Conservation (phyloP, 2,329 filamentous ascomycete species). For the Mycosphaerella sp. region DNA sequence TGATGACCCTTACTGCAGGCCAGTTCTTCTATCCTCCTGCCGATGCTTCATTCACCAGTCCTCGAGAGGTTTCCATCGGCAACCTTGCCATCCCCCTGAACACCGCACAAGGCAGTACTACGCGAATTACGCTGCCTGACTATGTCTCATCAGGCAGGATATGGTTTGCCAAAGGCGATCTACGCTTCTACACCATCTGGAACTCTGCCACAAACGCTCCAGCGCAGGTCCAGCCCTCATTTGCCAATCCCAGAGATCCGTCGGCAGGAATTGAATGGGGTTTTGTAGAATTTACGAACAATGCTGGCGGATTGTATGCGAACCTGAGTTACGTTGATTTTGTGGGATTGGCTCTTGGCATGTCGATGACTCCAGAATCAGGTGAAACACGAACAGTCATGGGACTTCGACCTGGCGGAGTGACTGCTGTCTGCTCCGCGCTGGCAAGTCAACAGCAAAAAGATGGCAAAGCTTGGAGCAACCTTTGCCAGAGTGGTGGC, state of each 20-base stretch:
- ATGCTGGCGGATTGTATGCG: slow-evolving; percentile 40
- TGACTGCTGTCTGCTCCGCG: slow-evolving; percentile 50
- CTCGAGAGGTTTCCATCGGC: slow-evolving; percentile 33
- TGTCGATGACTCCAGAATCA: slow-evolving; percentile 48
- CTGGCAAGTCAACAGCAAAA: slow-evolving; percentile 49
- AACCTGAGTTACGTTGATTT: slow-evolving; percentile 35
- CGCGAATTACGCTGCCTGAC: slow-evolving; percentile 45
- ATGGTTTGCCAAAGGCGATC: slow-evolving; percentile 43
- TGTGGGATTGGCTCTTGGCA: slow-evolving; percentile 44
- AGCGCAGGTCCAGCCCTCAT: slow-evolving; percentile 46
- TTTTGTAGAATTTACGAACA: slow-evolving; percentile 44
- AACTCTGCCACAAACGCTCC: slow-evolving; percentile 27
- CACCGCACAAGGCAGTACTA: slow-evolving; percentile 32
- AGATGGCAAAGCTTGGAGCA: slow-evolving; percentile 58
- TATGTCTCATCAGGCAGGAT: slow-evolving; percentile 41
- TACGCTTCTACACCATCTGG: slow-evolving; percentile 41
- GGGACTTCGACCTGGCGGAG: slow-evolving; percentile 54
- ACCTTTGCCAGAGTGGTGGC: slow-evolving; percentile 48
- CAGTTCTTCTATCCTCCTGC: slow-evolving; percentile 42
- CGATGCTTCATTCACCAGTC: slow-evolving; percentile 27
- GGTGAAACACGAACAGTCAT: slow-evolving; percentile 46
- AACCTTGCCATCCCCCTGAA: slow-evolving; percentile 41
- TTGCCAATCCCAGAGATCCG: slow-evolving; percentile 36
- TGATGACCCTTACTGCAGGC: slow-evolving; percentile 16
- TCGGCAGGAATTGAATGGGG: slow-evolving; percentile 40